Evolutionary conservation across 495 filamentous ascomycete species (phyloP), one percentile per base, ranked within the genome.

Genomic region (Aspergillus cristatus): DNA sequence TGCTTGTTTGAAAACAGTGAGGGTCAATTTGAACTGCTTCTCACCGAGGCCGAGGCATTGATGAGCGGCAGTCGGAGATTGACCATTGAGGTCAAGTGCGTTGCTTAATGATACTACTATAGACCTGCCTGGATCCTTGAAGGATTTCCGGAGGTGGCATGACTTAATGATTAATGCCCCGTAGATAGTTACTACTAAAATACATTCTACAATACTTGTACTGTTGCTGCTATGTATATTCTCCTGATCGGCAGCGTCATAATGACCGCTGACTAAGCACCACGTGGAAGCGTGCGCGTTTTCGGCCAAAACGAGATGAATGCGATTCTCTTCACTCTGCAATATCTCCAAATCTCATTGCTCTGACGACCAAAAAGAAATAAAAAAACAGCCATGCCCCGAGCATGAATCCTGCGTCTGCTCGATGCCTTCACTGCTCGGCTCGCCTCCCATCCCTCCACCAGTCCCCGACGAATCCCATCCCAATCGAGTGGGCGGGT

Each of bases 401-500:
- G 26, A 46, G 47, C 40, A 63, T 58, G 47, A 53, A 45, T 48
- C 33, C 39, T 36, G 28, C 32, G 29, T 41, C 48, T 53, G 48
- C 60, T 58, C 62, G 47, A 70, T 70, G 65, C 53, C 52, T 55
- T 46, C 65, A 32, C 50, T 57, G 47, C 48, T 57, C 25, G 51
- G 57, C 35, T 58, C 57, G 40, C 50, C 51, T 22, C 53, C 54
- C 14, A 47, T 58, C 16, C 57, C 67, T 33, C 60, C 63, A 15
- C 63, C 67, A 18, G 58, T 65, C 33, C 62, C 65, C 32, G 63
- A 65, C 46, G 63, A 66, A 46, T 65, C 60, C 32, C 63, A 70
- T 42, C 60, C 67, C 12, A 58, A 24, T 24, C 62, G 60, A 39
- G 44, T 47, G 33, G 49, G 54, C 18, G 56, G 54, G 18, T 41